phyloP scores from a whole-genome alignment of 306 rosid genomes.

The Calophaca sinica region DNA sequence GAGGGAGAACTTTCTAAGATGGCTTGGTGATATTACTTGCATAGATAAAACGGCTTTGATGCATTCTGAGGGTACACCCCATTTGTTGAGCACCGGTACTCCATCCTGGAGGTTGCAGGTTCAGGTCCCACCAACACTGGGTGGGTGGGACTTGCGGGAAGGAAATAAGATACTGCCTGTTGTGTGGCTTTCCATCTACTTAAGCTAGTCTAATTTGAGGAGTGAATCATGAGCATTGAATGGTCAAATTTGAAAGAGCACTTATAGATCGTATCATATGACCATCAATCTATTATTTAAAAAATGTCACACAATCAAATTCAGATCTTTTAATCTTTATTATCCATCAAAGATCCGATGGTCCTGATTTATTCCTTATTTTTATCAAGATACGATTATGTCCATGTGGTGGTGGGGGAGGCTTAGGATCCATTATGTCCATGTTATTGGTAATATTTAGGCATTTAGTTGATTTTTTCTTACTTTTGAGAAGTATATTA shows the following conservation, averaged over 20 bases:
- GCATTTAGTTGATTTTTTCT: constrained; percentile 15
- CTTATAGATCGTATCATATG: background rate
- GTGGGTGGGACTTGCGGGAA: constrained; percentile 4
- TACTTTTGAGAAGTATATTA: constrained; percentile 10
- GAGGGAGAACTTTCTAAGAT: background rate
- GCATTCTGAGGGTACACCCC: constrained; percentile 6
- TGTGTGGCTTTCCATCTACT: constrained; percentile 33
- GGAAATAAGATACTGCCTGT: constrained; percentile 25
- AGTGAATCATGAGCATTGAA: constrained; percentile 23
- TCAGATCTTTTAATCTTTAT: constrained; percentile 17
- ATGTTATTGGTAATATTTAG: constrained; percentile 14
- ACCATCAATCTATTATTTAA: constrained; percentile 1
- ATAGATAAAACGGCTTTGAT: constrained; percentile 2
- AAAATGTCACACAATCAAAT: background rate
- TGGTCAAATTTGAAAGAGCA: background rate
- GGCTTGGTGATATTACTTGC: constrained; percentile 1
- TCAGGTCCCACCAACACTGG: background rate
- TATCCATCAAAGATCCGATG: background rate
- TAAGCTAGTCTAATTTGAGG: constrained; percentile 38
- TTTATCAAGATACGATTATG: background rate
- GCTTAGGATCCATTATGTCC: constrained; percentile 3
- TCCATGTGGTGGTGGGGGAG: background rate
- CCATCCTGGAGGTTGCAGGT: background rate
- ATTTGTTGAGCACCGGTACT: background rate
- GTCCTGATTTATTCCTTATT: background rate